Percentiles rank a stretch among this genome's conserved stretches.
phyloP scores from a whole-genome alignment of 2,329 filamentous ascomycete genomes.

The Drechmeria coniospora region DNA sequence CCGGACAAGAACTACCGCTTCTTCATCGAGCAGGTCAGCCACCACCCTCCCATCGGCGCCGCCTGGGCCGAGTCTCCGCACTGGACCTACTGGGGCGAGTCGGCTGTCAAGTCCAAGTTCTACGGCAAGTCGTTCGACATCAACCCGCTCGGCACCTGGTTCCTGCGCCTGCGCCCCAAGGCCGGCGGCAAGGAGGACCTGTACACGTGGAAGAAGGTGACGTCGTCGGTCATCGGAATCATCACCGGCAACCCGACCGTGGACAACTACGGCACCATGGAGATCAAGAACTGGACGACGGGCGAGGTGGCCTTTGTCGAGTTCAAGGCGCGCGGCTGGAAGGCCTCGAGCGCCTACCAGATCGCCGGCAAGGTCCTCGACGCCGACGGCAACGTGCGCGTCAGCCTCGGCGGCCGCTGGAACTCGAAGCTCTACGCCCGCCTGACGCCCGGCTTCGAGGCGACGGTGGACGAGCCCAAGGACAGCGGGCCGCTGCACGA shows the following conservation, averaged over 20 bases:
- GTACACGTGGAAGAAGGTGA: slow-evolving; percentile 99
- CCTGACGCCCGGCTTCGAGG: slow-evolving; percentile 80
- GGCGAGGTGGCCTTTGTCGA: slow-evolving; percentile 81
- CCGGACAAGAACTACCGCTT: slow-evolving; percentile 97
- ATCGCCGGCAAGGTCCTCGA: slow-evolving; percentile 78
- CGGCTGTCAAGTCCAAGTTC: slow-evolving; percentile 89
- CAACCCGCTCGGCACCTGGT: slow-evolving; percentile 94
- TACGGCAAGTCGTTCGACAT: slow-evolving; percentile 97
- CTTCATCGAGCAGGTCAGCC: slow-evolving; percentile 96
- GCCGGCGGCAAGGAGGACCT: slow-evolving; percentile 66
- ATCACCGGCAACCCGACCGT: slow-evolving; percentile 92
- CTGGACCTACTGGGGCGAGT: slow-evolving; percentile 97
- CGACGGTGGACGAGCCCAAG: slow-evolving; percentile 44
- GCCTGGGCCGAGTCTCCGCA: slow-evolving; percentile 82
- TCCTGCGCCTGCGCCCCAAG: slow-evolving; percentile 66
- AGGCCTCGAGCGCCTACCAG: slow-evolving; percentile 79
- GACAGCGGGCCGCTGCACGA: slow-evolving; percentile 21
- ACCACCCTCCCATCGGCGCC: slow-evolving; percentile 89
- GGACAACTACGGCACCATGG: slow-evolving; percentile 97
- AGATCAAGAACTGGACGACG: slow-evolving; percentile 93
- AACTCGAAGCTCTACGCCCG: slow-evolving; percentile 95
- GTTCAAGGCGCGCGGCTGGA: slow-evolving; percentile 94
- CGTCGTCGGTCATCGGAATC: slow-evolving; percentile 92
- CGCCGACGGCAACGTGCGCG: slow-evolving; percentile 60
- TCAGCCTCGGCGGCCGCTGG: slow-evolving; percentile 88